A percentile compares a stretch with the other conserved stretches of the same genome.
phyloP scores from a whole-genome alignment of 495 filamentous ascomycete genomes.

The Hypoxylon cercidicola region DNA sequence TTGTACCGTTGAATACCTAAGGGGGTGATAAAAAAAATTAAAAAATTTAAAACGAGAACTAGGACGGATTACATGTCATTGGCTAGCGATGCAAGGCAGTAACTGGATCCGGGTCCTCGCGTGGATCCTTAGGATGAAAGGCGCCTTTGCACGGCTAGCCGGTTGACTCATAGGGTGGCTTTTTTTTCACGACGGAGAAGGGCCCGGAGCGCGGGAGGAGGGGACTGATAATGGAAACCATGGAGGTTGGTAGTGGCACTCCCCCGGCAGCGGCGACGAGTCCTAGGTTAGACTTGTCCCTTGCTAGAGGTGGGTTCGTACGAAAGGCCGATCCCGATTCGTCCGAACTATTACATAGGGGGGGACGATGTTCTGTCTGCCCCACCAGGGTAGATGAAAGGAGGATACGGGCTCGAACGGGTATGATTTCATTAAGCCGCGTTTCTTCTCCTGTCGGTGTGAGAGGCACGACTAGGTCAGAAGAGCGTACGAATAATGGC shows the following conservation, averaged over 20 bases:
- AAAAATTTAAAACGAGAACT: too few relatives aligned
- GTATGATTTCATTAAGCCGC: conserved; percentile 17
- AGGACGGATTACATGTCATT: conserved; percentile 28
- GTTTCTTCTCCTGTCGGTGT: conserved; percentile 28
- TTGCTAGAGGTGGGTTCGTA: conserved; percentile 12
- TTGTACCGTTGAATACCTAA: conserved; percentile 5
- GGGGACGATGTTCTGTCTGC: background rate
- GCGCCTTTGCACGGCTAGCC: conserved; percentile 18
- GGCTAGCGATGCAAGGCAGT: conserved; percentile 5
- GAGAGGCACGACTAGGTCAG: conserved; percentile 1
- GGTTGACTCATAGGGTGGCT: conserved; percentile 35
- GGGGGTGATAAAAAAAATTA: conserved; percentile 15
- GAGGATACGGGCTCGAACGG: background rate
- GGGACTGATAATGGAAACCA: conserved; percentile 19
- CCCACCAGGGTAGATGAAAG: conserved; percentile 19
- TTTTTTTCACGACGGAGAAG: conserved; percentile 25
- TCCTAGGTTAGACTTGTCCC: conserved; percentile 12
- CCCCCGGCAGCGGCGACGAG: conserved; percentile 8
- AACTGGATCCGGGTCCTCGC: conserved; percentile 8
- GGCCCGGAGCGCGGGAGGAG: conserved; percentile 17
- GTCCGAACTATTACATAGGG: conserved; percentile 15
- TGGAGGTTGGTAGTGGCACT: conserved; percentile 10
- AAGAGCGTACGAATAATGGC: conserved; percentile 8
- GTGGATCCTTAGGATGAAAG: conserved; percentile 12
- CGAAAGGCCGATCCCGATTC: conserved; percentile 28